These are phyloP conservation scores for Asterochloris erici DNA, from an alignment of 139 green algal species.

Conservation along the genomic window DNA sequence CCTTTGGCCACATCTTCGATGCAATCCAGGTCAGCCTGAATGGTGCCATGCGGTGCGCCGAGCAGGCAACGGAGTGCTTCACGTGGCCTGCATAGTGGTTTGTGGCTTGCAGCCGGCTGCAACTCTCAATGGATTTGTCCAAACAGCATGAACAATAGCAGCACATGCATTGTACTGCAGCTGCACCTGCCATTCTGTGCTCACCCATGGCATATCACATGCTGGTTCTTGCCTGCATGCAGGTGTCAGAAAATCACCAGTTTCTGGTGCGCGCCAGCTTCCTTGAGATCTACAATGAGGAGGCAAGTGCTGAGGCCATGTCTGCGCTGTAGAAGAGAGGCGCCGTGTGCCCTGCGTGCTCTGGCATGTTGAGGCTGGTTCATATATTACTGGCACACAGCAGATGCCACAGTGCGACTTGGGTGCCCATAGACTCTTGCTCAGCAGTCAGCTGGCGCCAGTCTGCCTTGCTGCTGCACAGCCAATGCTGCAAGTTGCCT, in stretches of 20 bases:
- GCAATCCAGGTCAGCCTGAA: slow-evolving; percentile 45
- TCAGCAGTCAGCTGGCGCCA: no score
- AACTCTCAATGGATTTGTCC: background rate
- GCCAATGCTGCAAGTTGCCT: no score
- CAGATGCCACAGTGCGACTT: no score
- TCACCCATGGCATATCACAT: slow-evolving; percentile 6
- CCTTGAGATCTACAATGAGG: slow-evolving; percentile 93
- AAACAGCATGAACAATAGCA: no score
- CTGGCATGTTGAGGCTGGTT: no score
- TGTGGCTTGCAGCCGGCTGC: background rate
- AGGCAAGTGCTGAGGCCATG: slow-evolving; percentile 10
- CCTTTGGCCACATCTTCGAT: slow-evolving; percentile 70
- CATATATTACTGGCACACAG: no score
- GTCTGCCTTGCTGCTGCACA: no score
- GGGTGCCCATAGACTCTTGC: no score
- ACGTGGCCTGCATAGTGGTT: background rate
- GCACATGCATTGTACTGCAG: no score
- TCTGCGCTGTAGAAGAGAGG: no score
- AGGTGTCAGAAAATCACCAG: slow-evolving; percentile 32
- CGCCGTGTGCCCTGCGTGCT: no score
- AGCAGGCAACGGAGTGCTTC: background rate
- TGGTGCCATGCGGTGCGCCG: background rate
- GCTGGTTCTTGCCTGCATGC: background rate
- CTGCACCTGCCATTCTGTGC: no score
- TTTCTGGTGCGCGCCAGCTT: slow-evolving; percentile 80